Evolutionary conservation across 177 flowering plant genomes (phyloP), one percentile per base, ranked within the genome.

Genomic region (Telopea speciosissima): DNA sequence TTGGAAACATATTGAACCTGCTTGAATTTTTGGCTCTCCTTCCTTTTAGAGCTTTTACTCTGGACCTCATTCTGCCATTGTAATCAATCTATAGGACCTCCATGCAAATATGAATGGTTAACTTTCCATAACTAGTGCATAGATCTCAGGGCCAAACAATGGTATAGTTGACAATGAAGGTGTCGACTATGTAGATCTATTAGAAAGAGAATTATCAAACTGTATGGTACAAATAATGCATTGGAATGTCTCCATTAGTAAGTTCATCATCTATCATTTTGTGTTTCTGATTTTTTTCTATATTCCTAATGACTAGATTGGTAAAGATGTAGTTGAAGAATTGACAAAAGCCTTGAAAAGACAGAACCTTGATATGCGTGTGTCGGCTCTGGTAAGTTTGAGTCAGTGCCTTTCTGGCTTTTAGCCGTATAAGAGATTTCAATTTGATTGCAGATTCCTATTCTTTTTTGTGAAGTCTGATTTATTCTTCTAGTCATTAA

Each of bases 321-420:
- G 92, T 59, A 68, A 83, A 83, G 99, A 95, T 82, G 88, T 95
- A 62, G 99, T 95, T 25, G 87, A 75, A 66, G 95, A 95, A 76
- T 73, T 95, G 73, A 82, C 87, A 22, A 88, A 83, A 78, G 90
- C 99, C 71, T 79, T 95, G 87, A 89, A 91, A 75, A 88, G 89
- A 79, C 70, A 81, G 68, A 91, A 91, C 21, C 81, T 96, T 79
- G 91, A 92, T 78, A 93, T 96, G 99, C 90, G 95, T 58, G 98
- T 96, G n/a, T 26, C 97, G 54, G 99, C 99, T 64, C 81, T 96
- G 87, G 99, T 92, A 80, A 76, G 85, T 81, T 60, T 31, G 7
- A 10, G 28, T 61, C 60, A 21, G 25, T 59, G 19, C 22, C 19
- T 68, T 44, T 8, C 31, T 73, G 44, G 68, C 24, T 17, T 36